Percentiles rank a stretch among this genome's conserved stretches.
These are phyloP conservation scores for Mycena chlorophos DNA, from an alignment of 768 basidiomycete genomes.

Conservation along the genomic window DNA sequence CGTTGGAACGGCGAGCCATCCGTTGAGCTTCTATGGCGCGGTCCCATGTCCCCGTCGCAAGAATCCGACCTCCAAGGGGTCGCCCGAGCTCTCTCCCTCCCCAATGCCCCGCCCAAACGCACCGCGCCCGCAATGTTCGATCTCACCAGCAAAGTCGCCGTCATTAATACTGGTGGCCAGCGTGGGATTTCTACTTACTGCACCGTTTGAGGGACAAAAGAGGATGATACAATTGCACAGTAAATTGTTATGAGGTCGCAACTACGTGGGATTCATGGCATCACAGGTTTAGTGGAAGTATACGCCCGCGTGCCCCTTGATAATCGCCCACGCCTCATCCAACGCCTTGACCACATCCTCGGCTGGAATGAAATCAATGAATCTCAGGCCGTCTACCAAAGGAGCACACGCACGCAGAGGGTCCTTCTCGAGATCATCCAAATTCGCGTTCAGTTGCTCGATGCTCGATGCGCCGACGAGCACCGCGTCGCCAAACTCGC, in stretches of 20 bases:
- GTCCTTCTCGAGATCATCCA: constrained; percentile 30
- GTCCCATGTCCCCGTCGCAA: not conserved
- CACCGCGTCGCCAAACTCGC: constrained; percentile 36
- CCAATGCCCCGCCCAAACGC: constrained; percentile 31
- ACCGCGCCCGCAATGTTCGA: constrained; percentile 63
- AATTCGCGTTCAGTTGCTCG: constrained; percentile 41
- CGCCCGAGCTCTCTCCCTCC: not conserved
- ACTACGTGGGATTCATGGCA: too few relatives aligned
- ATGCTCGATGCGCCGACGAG: constrained; percentile 46
- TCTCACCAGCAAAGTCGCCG: constrained; percentile 54
- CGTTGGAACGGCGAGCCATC: too few relatives aligned
- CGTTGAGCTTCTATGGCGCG: too few relatives aligned
- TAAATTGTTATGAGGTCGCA: too few relatives aligned
- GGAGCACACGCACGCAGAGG: too few relatives aligned
- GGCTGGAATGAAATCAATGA: too few relatives aligned
- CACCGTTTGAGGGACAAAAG: too few relatives aligned
- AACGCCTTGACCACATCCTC: constrained; percentile 8
- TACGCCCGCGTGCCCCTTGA: too few relatives aligned
- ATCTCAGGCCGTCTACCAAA: too few relatives aligned
- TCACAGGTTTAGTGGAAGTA: too few relatives aligned
- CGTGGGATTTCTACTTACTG: constrained; percentile 73
- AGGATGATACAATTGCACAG: too few relatives aligned
- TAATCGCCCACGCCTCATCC: too few relatives aligned
- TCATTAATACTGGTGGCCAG: constrained; percentile 66
- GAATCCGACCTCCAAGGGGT: not conserved